Base-by-base conservation (phyloP, 1,139 yeast genomes). In the Debaryomyces psychrophilus region DNA sequence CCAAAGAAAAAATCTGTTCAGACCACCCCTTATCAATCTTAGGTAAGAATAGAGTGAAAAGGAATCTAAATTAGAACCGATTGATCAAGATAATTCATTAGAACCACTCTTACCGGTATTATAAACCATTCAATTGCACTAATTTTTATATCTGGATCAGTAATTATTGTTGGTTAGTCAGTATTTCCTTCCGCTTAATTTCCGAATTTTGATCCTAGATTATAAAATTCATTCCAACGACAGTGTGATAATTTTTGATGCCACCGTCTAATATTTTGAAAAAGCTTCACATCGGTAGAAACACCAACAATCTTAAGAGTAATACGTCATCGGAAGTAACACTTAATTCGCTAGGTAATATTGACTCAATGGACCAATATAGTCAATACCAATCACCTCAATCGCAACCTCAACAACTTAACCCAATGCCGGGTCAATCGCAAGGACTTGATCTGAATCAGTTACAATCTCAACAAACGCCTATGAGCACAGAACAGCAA, bases 281-380 rank as follows among this genome's bases (percentile, higher is more conserved):
- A 46, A 60, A 57, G 47, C 61, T 60, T 45, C 61, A 60, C 44
- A 56, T 59, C 22, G 48, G 56, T 20, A 40, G 35, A 48, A 44
- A 25, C 48, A 37, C 36, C 48, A 31, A 35, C 49, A 38, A 47
- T 35, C 28, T 41, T 18, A 46, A 27, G 34, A 38, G 44, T 11
- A 38, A 28, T 28, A 18, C 34, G 7, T n/a, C 41, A n/a, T 29
- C 33, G 11, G 34, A 38, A 28, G n/a, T 38, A n/a, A 38, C 34
- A n/a, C 35, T 39, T n/a, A 44, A 40, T 39, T 38, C 40, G 37
- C 34, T 44, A 25, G 46, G 29, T 48, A 47, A 42, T 44, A 44
- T 35, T 27, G 52, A 41, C 27, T 41, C 45, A 29, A 45, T 45
- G 31, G 35, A 38, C 31, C 40, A 37, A 9, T 38, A 38, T 18